A percentile compares a stretch with the other conserved stretches of the same genome.
Conservation (phyloP, 1,139 yeast species). For the Kurtzmaniella quercitrusa region DNA sequence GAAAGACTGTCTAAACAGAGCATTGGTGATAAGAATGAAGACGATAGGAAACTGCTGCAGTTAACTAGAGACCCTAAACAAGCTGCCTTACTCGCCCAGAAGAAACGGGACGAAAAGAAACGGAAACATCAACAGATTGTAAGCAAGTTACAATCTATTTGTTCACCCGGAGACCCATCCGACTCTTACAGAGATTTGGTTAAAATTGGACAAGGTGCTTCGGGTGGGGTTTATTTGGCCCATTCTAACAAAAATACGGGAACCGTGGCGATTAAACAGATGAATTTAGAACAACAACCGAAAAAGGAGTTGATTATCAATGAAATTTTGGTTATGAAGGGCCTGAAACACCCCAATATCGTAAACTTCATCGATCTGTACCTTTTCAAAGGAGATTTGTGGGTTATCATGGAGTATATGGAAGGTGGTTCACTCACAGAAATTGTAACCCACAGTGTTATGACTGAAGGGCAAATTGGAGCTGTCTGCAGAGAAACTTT, state of each 20-base stretch:
- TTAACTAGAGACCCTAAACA: slow-evolving; percentile 54
- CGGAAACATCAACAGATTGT: slow-evolving; percentile 66
- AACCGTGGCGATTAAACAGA: slow-evolving; percentile 91
- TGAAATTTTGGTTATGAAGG: slow-evolving; percentile 93
- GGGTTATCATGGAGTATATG: slow-evolving; percentile 99
- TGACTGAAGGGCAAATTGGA: slow-evolving; percentile 97
- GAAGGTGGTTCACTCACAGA: slow-evolving; percentile 97
- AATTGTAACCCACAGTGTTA: slow-evolving; percentile 89
- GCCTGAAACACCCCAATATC: slow-evolving; percentile 82
- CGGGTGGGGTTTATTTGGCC: slow-evolving; percentile 96
- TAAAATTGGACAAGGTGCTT: slow-evolving; percentile 97
- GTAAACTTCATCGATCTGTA: slow-evolving; percentile 90
- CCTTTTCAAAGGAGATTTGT: slow-evolving; percentile 67
- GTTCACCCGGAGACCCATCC: slow-evolving; percentile 87
- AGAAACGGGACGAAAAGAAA: slow-evolving; percentile 73
- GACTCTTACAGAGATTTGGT: slow-evolving; percentile 60
- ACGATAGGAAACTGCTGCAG: slow-evolving; percentile 13
- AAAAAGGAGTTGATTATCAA: slow-evolving; percentile 91
- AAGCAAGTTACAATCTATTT: slow-evolving; percentile 67
- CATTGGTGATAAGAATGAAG: slow-evolving; percentile 1
- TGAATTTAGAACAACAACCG: slow-evolving; percentile 91
- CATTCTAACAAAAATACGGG: slow-evolving; percentile 55
- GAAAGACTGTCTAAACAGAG: neutral
- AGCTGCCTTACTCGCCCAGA: slow-evolving; percentile 55
- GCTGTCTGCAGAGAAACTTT: slow-evolving; percentile 92